A percentile compares a stretch with the other conserved stretches of the same genome.
These are phyloP conservation scores for Parmales sp. DNA, from an alignment of 108 stramenopile species.

Conservation along the genomic window DNA sequence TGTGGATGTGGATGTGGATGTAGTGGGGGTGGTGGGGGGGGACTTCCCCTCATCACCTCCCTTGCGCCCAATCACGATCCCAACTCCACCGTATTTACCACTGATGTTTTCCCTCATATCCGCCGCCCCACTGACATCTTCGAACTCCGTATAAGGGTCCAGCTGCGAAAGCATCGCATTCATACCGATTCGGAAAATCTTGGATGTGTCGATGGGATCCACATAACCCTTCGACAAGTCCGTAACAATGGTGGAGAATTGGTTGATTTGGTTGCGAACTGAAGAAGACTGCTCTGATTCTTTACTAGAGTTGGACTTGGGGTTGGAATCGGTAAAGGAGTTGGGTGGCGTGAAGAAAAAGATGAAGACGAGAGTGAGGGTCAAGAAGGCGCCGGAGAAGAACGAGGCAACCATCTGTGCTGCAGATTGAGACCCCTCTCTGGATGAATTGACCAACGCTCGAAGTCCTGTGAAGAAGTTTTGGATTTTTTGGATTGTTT, in stretches of 20 bases:
- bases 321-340: no score
- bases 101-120: slow-evolving; percentile 70
- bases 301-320: no score
- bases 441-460: no score
- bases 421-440: no score
- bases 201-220: slow-evolving; percentile 73
- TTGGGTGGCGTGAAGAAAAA: no score
- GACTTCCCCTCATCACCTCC: slow-evolving; percentile 7
- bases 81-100: slow-evolving; percentile 86
- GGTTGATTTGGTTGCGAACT: no score
- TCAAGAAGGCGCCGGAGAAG: no score
- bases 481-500: no score
- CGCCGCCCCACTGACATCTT: slow-evolving; percentile 56
- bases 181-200: slow-evolving; percentile 85
- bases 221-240: slow-evolving; percentile 53
- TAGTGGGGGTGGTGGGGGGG: slow-evolving; percentile 22
- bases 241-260: slow-evolving; percentile 69
- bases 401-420: no score
- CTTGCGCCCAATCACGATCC: slow-evolving; percentile 64
- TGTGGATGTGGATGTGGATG: slow-evolving; percentile 6
- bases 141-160: slow-evolving; percentile 95
- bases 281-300: no score
- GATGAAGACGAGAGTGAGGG: no score
- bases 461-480: no score
- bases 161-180: slow-evolving; percentile 79